These are phyloP conservation scores for Flaveria trinervia DNA, from an alignment of 129 eudicot genomes.

Conservation along the genomic window DNA sequence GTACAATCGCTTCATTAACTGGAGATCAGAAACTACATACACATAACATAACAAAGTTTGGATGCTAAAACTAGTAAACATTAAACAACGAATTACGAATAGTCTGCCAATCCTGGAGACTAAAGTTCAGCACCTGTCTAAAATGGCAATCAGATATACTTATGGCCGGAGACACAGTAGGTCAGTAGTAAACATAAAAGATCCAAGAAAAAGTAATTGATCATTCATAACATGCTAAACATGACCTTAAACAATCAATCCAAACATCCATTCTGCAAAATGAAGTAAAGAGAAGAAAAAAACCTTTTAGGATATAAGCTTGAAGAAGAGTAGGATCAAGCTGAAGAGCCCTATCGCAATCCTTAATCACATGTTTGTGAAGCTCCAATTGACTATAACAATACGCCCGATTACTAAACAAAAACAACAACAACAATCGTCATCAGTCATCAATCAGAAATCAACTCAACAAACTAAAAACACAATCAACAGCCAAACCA, in stretches of 20 bases:
- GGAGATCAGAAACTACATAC: slow-evolving; percentile 9
- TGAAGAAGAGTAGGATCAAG: slow-evolving; percentile 85
- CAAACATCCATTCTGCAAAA: background rate
- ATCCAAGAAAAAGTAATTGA: background rate
- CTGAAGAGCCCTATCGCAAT: slow-evolving; percentile 84
- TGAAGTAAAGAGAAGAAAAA: background rate
- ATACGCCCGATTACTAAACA: slow-evolving; percentile 88
- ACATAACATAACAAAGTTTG: background rate
- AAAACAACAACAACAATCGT: slow-evolving; percentile 8
- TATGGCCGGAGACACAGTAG: background rate
- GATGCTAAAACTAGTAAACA: background rate
- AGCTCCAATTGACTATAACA: slow-evolving; percentile 99
- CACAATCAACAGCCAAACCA: background rate
- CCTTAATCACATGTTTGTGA: slow-evolving; percentile 94
- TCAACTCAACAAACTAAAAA: slow-evolving; percentile 4
- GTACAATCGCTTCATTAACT: slow-evolving; percentile 5
- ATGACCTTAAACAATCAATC: slow-evolving; percentile 4
- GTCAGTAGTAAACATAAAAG: background rate
- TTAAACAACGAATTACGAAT: background rate
- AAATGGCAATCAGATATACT: slow-evolving; percentile 12
- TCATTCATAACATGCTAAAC: slow-evolving; percentile 1
- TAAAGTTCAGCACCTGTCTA: slow-evolving; percentile 10
- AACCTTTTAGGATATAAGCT: slow-evolving; percentile 92
- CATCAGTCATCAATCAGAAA: slow-evolving; percentile 16
- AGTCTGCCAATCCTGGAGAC: slow-evolving; percentile 15